A percentile compares a stretch with the other conserved stretches of the same genome.
These are phyloP conservation scores for Prunus yedoensis DNA, from an alignment of 331 rosid genomes.

Conservation along the genomic window DNA sequence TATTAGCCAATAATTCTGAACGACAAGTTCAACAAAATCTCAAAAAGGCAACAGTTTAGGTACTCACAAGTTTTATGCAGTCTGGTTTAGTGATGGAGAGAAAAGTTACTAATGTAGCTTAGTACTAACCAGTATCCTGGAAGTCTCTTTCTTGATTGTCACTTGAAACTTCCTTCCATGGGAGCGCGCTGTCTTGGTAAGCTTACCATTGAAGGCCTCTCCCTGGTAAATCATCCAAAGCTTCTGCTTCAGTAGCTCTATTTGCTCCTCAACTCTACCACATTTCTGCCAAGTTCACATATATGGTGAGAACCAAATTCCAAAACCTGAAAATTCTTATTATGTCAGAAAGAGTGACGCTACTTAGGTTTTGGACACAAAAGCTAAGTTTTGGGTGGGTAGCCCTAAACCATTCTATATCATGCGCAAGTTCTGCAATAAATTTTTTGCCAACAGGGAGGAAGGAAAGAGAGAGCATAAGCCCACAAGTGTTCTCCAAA, in stretches of 20 bases:
- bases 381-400: not conserved
- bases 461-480: not conserved
- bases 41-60: not conserved
- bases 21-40: no score
- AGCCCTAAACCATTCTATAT: no score
- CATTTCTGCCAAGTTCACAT: constrained; percentile 53
- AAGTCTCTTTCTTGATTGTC: constrained; percentile 83
- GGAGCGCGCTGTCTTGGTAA: constrained; percentile 85
- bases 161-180: constrained; percentile 90
- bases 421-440: no score
- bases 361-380: not conserved
- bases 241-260: constrained; percentile 74
- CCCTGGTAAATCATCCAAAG: constrained; percentile 71
- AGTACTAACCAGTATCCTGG: constrained; percentile 92
- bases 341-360: not conserved
- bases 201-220: constrained; percentile 79
- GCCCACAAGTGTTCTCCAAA: not conserved
- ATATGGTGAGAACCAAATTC: constrained; percentile 4
- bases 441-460: not conserved
- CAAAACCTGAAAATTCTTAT: not conserved
- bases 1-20: not conserved
- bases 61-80: not conserved
- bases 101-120: not conserved
- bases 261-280: constrained; percentile 85
- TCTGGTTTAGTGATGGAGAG: not conserved